These are phyloP conservation scores for Polyporus arcularius DNA, from an alignment of 768 basidiomycete species.

Conservation along the genomic window DNA sequence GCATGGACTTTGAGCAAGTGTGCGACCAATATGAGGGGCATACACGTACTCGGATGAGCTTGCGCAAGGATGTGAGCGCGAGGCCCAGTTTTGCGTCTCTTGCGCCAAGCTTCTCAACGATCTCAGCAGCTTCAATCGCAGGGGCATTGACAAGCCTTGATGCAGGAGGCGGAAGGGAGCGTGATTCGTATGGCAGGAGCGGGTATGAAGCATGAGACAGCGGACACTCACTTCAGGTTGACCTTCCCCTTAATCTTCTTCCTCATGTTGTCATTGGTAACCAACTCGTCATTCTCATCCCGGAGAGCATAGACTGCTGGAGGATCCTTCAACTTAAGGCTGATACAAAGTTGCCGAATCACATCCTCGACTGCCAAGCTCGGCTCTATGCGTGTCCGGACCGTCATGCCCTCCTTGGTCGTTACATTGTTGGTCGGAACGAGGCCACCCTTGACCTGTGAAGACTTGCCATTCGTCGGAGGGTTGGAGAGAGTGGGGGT, in stretches of 20 bases:
- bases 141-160: constrained; percentile 79
- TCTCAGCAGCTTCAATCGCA: constrained; percentile 75
- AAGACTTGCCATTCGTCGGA: constrained; percentile 19
- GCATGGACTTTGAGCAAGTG: not conserved
- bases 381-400: constrained; percentile 84
- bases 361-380: constrained; percentile 84
- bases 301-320: constrained; percentile 74
- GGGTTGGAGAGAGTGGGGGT: constrained; percentile 3
- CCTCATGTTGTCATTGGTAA: constrained; percentile 85
- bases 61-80: constrained; percentile 78
- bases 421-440: constrained; percentile 86
- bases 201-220: not conserved
- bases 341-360: constrained; percentile 78
- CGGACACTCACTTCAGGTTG: constrained; percentile 66
- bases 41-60: constrained; percentile 65
- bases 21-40: not conserved
- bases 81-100: constrained; percentile 64
- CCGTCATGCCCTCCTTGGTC: constrained; percentile 70
- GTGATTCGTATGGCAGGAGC: not conserved
- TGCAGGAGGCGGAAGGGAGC: not conserved
- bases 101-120: constrained; percentile 64
- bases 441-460: constrained; percentile 37
- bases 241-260: constrained; percentile 79
- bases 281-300: constrained; percentile 80
- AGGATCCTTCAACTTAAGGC: constrained; percentile 75